Percentiles rank a stretch among this genome's conserved stretches.
These are phyloP conservation scores for Cucurbita argyrosperma DNA, from an alignment of 306 rosid species.

Conservation along the genomic window DNA sequence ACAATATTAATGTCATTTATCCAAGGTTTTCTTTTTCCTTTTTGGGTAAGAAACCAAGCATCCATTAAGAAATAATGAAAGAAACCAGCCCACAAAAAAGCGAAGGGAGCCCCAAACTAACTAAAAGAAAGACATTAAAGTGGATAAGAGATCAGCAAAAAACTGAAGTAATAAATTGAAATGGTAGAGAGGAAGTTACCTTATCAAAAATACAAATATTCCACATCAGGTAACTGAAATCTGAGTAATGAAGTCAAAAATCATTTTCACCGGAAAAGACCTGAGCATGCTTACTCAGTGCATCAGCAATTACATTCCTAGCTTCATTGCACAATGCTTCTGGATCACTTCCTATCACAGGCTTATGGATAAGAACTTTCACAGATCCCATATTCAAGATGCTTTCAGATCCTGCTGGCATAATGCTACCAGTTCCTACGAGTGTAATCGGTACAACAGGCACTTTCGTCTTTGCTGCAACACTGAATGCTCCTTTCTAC, in stretches of 20 bases:
- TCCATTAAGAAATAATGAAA: no score
- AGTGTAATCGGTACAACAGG: conserved; percentile 86
- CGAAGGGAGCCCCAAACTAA: no score
- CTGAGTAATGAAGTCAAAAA: conserved; percentile 11
- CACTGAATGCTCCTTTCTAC: conserved; percentile 90
- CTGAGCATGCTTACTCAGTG: conserved; percentile 27
- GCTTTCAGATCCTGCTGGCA: conserved; percentile 82
- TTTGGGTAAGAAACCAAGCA: no score
- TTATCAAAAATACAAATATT: not conserved
- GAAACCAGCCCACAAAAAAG: no score
- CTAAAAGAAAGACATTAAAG: not conserved
- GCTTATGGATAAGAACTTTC: conserved; percentile 65
- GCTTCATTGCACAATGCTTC: conserved; percentile 47
- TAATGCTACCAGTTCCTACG: conserved; percentile 75
- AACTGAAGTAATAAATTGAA: not conserved
- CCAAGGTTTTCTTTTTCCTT: no score
- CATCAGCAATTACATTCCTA: conserved; percentile 47
- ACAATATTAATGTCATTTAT: no score
- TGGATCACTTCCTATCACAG: conserved; percentile 48
- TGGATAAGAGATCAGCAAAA: not conserved
- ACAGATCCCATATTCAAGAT: conserved; percentile 58
- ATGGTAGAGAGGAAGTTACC: not conserved
- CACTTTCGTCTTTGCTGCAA: conserved; percentile 61
- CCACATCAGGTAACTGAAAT: not conserved
- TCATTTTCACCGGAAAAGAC: conserved; percentile 2